These are phyloP conservation scores for Thermomyces lanuginosus DNA, from an alignment of 2,329 filamentous ascomycete species.

Conservation along the genomic window DNA sequence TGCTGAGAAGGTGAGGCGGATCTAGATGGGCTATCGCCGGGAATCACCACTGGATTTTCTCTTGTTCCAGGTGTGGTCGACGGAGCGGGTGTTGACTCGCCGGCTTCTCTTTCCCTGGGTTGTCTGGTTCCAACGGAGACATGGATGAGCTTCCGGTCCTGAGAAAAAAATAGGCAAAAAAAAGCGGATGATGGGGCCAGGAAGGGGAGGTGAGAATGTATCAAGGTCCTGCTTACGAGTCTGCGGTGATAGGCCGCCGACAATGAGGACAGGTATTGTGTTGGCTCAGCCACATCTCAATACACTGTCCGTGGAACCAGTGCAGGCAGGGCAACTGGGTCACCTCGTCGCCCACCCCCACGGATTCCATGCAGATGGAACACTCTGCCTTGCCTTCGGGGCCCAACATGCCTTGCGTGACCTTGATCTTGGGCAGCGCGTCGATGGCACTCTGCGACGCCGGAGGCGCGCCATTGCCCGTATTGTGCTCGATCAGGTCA, in stretches of 20 bases:
- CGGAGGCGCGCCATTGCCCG: constrained; percentile 60
- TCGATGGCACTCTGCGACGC: constrained; percentile 61
- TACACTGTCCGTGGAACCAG: constrained; percentile 80
- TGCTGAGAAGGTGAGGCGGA: constrained; percentile 2
- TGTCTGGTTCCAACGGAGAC: too few species aligned
- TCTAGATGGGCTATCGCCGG: constrained; percentile 5
- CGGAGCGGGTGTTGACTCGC: too few species aligned
- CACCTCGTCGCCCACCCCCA: constrained; percentile 56
- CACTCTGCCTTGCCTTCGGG: constrained; percentile 59
- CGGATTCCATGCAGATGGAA: constrained; percentile 85
- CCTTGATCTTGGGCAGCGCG: constrained; percentile 51
- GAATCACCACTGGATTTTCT: constrained; percentile 6
- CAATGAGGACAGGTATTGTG: constrained; percentile 75
- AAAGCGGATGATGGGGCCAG: background rate
- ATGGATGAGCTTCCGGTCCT: too few species aligned
- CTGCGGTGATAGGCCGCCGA: constrained; percentile 22
- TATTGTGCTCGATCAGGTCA: constrained; percentile 69
- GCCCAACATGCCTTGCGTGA: constrained; percentile 54
- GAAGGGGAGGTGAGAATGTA: constrained; percentile 1
- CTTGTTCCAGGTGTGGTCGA: constrained; percentile 5
- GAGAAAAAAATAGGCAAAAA: constrained; percentile 1
- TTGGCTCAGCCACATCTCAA: constrained; percentile 67
- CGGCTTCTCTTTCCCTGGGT: too few species aligned
- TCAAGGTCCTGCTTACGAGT: constrained; percentile 11
- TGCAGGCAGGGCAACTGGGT: constrained; percentile 72